phyloP scores from a whole-genome alignment of 257 asterid species.

The Solanum chilense region DNA sequence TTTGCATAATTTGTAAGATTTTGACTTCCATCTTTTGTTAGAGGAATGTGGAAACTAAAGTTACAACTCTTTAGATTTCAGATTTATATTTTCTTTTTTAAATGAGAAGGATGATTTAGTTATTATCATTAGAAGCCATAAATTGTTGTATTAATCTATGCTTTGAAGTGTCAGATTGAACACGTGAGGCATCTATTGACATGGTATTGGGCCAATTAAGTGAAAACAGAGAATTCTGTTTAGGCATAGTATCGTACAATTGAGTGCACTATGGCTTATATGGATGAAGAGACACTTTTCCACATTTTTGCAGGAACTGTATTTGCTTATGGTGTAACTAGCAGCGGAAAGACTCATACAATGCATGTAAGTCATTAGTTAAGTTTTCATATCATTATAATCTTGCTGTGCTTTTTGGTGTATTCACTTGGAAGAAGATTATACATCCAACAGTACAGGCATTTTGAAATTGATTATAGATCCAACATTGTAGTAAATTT shows the following conservation, averaged over 20 bases:
- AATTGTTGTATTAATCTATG: not conserved
- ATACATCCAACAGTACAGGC: not conserved
- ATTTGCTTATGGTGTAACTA: slow-evolving; percentile 80
- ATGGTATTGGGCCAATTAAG: not conserved
- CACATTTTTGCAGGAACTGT: slow-evolving; percentile 51
- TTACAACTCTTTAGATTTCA: not conserved
- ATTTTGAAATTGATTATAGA: not conserved
- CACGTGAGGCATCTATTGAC: not conserved
- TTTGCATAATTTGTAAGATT: not conserved
- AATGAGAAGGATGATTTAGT: not conserved
- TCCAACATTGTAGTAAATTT: not conserved
- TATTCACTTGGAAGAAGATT: not conserved
- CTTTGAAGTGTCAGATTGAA: not conserved
- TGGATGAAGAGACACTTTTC: not conserved
- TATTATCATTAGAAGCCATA: not conserved
- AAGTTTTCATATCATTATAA: not conserved
- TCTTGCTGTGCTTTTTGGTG: not conserved
- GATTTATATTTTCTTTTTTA: not conserved
- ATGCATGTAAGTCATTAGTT: slow-evolving; percentile 59
- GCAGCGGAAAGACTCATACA: slow-evolving; percentile 89
- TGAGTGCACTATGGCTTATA: not conserved
- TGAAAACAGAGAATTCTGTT: not conserved
- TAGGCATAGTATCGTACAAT: not conserved
- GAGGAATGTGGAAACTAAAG: not conserved
- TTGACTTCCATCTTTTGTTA: not conserved